phyloP scores from a whole-genome alignment of 306 rosid genomes.

The Inga laurina region DNA sequence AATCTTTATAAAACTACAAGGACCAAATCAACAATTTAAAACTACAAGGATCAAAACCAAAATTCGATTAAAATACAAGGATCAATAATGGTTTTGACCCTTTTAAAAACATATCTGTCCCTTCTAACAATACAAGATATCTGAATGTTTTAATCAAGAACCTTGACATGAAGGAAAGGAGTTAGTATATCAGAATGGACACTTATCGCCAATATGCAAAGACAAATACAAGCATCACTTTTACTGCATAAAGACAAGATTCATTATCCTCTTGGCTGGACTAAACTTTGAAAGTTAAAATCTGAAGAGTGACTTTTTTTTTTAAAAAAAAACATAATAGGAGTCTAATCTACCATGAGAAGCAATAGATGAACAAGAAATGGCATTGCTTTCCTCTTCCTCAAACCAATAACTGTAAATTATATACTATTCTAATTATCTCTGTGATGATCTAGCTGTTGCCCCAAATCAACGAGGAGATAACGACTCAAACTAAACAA shows the following conservation, averaged over 20 bases:
- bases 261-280: background rate
- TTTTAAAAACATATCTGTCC: background rate
- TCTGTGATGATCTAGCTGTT: background rate
- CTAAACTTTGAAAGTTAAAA: background rate
- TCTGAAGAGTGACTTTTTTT: background rate
- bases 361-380: slow-evolving; percentile 2
- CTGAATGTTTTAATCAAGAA: background rate
- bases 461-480: background rate
- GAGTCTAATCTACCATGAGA: background rate
- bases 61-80: too few species aligned
- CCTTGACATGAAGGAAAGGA: background rate
- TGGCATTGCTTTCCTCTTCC: background rate
- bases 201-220: background rate
- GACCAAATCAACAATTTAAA: too few species aligned
- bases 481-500: background rate
- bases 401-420: background rate
- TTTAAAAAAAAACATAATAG: background rate
- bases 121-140: background rate
- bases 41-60: too few species aligned
- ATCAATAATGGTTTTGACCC: too few species aligned
- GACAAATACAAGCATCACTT: background rate
- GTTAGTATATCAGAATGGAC: background rate
- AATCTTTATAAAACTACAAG: too few species aligned
- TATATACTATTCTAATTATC: background rate
- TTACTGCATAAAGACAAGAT: background rate